Evolutionary conservation across 768 basidiomycete species (phyloP).

Genomic region (Polyporus arcularius): DNA sequence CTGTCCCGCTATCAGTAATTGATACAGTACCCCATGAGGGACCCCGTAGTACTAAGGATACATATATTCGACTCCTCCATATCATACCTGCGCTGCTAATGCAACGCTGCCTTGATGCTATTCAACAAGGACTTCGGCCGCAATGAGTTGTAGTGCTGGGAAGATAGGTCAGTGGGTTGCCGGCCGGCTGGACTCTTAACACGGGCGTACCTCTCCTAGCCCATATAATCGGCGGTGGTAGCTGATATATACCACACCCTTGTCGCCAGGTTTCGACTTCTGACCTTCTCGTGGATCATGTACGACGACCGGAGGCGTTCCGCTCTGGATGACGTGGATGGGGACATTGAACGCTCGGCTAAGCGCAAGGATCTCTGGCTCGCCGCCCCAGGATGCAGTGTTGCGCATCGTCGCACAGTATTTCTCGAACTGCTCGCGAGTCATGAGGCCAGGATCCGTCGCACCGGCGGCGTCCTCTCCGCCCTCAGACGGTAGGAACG

Average conservation of each 20-base stretch:
- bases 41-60: conserved; percentile 19
- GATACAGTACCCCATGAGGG: background rate
- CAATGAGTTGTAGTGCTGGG: conserved; percentile 87
- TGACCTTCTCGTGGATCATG: conserved; percentile 59
- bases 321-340: conserved; percentile 89
- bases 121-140: conserved; percentile 47
- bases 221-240: conserved; percentile 96
- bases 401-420: conserved; percentile 81
- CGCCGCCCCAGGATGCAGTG: conserved; percentile 95
- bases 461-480: conserved; percentile 72
- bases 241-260: conserved; percentile 66
- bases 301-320: conserved; percentile 78
- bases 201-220: conserved; percentile 79
- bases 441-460: conserved; percentile 72
- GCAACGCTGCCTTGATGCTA: conserved; percentile 24
- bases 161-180: conserved; percentile 6
- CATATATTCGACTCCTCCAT: background rate
- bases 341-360: conserved; percentile 79
- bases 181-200: background rate
- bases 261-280: conserved; percentile 35
- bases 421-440: conserved; percentile 55
- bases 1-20: background rate
- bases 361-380: conserved; percentile 93
- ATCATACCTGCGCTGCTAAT: background rate
- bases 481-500: conserved; percentile 79